Evolutionary conservation across 2,329 filamentous ascomycete genomes (phyloP), one percentile per base, ranked within the genome.

Genomic region (Verticillium albo-atrum): DNA sequence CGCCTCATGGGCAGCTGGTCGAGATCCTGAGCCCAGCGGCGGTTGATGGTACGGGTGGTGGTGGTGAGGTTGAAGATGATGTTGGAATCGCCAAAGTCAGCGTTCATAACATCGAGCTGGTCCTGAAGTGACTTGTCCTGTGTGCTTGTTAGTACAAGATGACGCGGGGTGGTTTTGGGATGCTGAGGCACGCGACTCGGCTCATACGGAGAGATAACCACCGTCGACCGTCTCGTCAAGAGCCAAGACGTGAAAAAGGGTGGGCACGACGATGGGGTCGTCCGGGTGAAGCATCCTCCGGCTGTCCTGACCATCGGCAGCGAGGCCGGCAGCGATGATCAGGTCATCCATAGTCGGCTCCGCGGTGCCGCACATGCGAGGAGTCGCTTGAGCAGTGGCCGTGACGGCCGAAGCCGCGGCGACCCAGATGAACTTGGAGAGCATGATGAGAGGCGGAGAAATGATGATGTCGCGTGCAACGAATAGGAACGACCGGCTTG

Each of bases 101-200:
- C 58, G 66, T 82, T 83, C 65, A 83, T 65, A 23, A 76, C 74
- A 3, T 68, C 62, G n/a, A 82, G 65, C 70, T 83, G 79, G 58
- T 71, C 63, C 54, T 67, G 59, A 47, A 79, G 58, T 62, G 72
- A 68, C 54, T 68, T 63, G 62, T 73, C 66, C 73, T 79, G 60
- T 32, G 4, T 30, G 35, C 12, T 32, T 15, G 12, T 28, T 7
- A 28, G 27, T 14, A 17, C 26, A 2, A 28, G 10, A 26, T 23
- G 35, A 30, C 15, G 54, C 23, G 34, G 10, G 53, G 12, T 4
- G 27, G 62, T 68, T 57, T 28, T 42, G 28, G n/a, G 54, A 37
- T 42, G 51, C 54, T 17, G 54, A 53, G 6, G 57, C 34, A 51
- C 59, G 25, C 23, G 53, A 7, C 6, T 50, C 42, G 42, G 20